Evolutionary conservation across 108 stramenopile genomes (phyloP).

Genomic region (Schizochytrium sp.): DNA sequence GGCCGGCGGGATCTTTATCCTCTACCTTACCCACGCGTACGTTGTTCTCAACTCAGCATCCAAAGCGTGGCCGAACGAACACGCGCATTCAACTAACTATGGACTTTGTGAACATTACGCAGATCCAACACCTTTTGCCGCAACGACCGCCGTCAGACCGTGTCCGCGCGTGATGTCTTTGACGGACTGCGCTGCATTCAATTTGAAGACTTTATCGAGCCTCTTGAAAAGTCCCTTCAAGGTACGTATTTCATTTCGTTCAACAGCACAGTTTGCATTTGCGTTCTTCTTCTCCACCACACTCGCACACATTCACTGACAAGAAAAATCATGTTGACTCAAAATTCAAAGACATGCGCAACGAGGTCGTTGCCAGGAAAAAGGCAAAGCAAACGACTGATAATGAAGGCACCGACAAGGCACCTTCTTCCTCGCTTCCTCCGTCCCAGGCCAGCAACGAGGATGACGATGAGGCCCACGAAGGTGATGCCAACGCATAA

Average conservation of each 20-base stretch:
- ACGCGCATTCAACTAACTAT: too few species aligned
- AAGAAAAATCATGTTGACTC: neutral
- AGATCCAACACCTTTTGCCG: conserved; percentile 71
- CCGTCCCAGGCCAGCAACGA: neutral
- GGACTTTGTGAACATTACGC: too few species aligned
- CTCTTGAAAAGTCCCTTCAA: neutral
- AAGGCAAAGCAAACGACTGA: neutral
- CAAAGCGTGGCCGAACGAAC: too few species aligned
- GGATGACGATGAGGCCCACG: neutral
- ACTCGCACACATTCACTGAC: neutral
- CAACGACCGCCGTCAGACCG: conserved; percentile 70
- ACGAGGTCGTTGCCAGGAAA: neutral
- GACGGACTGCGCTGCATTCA: neutral
- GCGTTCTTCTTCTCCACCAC: neutral
- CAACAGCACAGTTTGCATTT: too few species aligned
- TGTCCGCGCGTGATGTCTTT: conserved; percentile 71
- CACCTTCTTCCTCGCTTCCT: neutral
- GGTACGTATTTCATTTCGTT: neutral
- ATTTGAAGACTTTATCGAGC: conserved; percentile 17
- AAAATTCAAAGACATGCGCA: neutral
- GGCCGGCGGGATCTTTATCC: conserved; percentile 77
- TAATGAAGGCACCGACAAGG: neutral
- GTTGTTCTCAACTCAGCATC: neutral
- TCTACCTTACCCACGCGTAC: conserved; percentile 63
- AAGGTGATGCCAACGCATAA: too few species aligned